Conservation (phyloP, 257 asterid species). For the Salvia rosmarinus region DNA sequence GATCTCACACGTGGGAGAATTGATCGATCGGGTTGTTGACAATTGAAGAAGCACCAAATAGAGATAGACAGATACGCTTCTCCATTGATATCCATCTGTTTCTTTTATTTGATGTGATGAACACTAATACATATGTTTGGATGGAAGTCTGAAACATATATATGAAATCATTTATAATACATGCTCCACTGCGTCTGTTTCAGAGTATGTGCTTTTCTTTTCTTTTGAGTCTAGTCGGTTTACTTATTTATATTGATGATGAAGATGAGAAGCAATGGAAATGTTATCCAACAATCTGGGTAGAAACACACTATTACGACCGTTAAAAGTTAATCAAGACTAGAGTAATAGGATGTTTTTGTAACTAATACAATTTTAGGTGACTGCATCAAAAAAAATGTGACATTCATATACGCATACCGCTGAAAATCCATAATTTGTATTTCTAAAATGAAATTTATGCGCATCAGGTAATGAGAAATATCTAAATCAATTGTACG, state of each 20-base stretch:
- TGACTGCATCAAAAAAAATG: no score
- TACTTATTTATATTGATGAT: no score
- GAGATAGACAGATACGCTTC: background rate
- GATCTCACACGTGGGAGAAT: background rate
- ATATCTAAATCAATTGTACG: background rate
- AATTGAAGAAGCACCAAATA: background rate
- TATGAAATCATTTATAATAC: background rate
- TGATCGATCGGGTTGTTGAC: conserved; percentile 4
- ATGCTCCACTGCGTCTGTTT: background rate
- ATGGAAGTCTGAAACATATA: background rate
- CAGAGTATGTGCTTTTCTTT: background rate
- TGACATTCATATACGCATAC: no score
- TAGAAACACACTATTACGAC: background rate
- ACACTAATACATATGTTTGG: background rate
- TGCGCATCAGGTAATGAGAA: background rate
- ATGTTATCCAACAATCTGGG: background rate
- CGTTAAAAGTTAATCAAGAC: no score
- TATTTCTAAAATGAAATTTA: no score
- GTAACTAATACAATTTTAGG: no score
- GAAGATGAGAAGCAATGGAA: background rate
- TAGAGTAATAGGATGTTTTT: no score
- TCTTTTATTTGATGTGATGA: background rate
- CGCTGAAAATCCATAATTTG: no score
- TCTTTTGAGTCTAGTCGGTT: no score
- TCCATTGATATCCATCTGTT: background rate